Base-by-base conservation (phyloP, 2,329 filamentous ascomycete genomes). In the Diplocarpon mali region DNA sequence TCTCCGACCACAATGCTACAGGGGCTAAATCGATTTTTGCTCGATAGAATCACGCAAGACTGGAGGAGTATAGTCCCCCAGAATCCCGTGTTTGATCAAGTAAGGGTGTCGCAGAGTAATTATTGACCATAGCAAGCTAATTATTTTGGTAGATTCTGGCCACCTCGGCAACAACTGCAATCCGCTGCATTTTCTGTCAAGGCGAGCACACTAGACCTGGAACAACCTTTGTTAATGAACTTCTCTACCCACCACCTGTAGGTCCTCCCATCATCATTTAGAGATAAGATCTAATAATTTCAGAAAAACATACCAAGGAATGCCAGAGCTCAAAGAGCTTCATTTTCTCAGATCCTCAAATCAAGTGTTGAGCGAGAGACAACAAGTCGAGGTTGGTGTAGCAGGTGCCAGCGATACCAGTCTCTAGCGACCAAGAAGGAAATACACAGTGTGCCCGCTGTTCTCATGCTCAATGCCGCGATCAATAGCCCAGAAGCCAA, bases 261-360 rank as follows among this genome's bases (percentile, higher is more conserved):
- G 54, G 41, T 28, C 10, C 11, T 27, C 1, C 0, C 14, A 20
- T 35, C 4, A 5, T 3, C 15, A 11, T 42, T 11, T n/a, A 14
- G 36, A 39, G 16, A 13, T 11, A 5, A 28, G 35, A 44, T 10
- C 61, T 55, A 30, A 53, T 31, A 34, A 20, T 42, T 3, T 47
- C 15, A 75, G 65, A 76, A 77, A 62, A 50, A 67, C 4, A 63
- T 67, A 6, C 59, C 61, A 15, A 65, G 75, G 43, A 73, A 70
- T 46, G 62, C 66, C 35, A 74, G 73, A 62, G 64, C 66, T 39
- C 71, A 65, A 42, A 75, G 69, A 61, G 73, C 69, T 55, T 85
- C 73, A 41, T 98, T 98, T 62, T 94, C 88, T 0, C 85, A 92
- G 58, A 79, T 95, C 38, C 69, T 98, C n/a, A 95, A 95, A 62